Percentiles rank a stretch among this genome's conserved stretches.
These are phyloP conservation scores for Phoma sp. DNA, from an alignment of 2,329 filamentous ascomycete species.

Conservation along the genomic window DNA sequence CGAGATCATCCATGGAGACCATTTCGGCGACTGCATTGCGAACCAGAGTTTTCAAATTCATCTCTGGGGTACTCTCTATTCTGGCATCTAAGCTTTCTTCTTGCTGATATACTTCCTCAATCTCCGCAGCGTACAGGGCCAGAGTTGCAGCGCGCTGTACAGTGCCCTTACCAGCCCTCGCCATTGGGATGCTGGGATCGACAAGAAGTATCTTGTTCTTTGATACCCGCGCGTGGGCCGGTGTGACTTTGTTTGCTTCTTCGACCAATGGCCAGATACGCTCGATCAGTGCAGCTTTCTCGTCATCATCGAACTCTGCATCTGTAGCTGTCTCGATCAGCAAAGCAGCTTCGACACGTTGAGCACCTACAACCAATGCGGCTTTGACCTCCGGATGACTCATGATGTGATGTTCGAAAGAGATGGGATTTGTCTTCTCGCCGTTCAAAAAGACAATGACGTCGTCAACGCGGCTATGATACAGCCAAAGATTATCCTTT, in stretches of 20 bases:
- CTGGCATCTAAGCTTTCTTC: background rate
- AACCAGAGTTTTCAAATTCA: background rate
- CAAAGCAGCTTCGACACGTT: slow-evolving; percentile 19
- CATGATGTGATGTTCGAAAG: slow-evolving; percentile 1
- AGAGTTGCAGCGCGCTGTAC: slow-evolving; percentile 29
- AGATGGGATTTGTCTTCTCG: slow-evolving; percentile 35
- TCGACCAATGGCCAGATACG: too few species aligned
- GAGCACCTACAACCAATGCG: too few species aligned
- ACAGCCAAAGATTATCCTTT: slow-evolving; percentile 18
- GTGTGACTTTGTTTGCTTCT: too few species aligned
- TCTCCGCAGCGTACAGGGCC: slow-evolving; percentile 27
- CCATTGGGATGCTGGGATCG: slow-evolving; percentile 12
- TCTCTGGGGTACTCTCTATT: background rate
- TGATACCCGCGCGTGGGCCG: background rate
- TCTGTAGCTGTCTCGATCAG: slow-evolving; percentile 24
- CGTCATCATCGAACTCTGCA: too few species aligned
- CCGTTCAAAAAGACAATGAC: slow-evolving; percentile 37
- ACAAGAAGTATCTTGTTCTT: slow-evolving; percentile 11
- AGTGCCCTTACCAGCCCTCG: slow-evolving; percentile 33
- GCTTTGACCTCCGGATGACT: too few species aligned
- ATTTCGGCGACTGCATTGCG: background rate
- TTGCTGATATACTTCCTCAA: slow-evolving; percentile 25
- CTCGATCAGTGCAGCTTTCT: too few species aligned
- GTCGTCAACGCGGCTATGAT: slow-evolving; percentile 43
- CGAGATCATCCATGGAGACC: slow-evolving; percentile 2